phyloP scores from a whole-genome alignment of 768 basidiomycete species.

The Rhodotorula taiwanensis region DNA sequence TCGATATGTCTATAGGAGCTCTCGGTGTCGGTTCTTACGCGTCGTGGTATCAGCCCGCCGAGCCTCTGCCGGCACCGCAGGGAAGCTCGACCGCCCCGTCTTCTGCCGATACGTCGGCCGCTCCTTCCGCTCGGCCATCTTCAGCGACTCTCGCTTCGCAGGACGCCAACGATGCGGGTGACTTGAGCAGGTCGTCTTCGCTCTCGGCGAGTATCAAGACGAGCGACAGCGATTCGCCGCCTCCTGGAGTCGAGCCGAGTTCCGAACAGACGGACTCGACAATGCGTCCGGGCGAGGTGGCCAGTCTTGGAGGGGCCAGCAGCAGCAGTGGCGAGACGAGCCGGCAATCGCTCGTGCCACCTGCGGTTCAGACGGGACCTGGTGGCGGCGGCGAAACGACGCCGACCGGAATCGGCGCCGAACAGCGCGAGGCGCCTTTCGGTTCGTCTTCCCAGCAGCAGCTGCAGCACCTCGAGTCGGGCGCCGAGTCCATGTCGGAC shows the following conservation, averaged over 20 bases:
- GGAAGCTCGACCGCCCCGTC: background rate
- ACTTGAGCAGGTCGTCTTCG: too few species aligned
- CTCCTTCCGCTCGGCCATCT: background rate
- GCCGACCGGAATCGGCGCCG: background rate
- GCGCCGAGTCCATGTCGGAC: background rate
- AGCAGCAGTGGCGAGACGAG: background rate
- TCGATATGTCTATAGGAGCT: constrained; percentile 71
- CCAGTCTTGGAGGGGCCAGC: too few species aligned
- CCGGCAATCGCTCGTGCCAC: background rate
- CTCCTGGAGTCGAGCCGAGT: too few species aligned
- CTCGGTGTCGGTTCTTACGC: constrained; percentile 94
- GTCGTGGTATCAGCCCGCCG: constrained; percentile 44
- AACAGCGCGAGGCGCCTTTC: background rate
- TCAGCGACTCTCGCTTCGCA: background rate
- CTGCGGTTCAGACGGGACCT: background rate
- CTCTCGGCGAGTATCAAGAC: too few species aligned
- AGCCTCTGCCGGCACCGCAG: background rate
- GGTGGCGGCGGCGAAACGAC: background rate
- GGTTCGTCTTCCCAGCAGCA: background rate
- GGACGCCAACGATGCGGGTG: background rate
- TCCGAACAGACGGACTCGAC: too few species aligned
- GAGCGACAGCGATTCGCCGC: too few species aligned
- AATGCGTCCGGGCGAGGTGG: too few species aligned
- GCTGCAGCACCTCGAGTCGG: background rate
- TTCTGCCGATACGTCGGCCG: background rate